Percentiles rank a stretch among this genome's conserved stretches.
These are phyloP conservation scores for Alnus rubra DNA, from an alignment of 306 rosid genomes.

Conservation along the genomic window DNA sequence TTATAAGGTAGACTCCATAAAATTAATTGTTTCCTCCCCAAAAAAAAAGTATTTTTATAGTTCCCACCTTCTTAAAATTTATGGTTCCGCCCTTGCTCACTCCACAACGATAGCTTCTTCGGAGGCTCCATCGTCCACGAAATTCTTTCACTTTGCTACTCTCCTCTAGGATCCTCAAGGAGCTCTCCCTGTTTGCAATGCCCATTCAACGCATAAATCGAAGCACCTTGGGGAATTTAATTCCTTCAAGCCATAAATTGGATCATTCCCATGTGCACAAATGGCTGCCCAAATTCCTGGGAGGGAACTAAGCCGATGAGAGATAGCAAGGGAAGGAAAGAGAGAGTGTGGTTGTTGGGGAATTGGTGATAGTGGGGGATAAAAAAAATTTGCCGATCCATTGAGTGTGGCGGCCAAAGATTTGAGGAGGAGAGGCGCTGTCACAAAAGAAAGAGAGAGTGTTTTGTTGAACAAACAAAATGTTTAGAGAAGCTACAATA, in stretches of 20 bases:
- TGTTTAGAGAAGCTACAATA: too few species aligned
- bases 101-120: slow-evolving; percentile 36
- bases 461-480: too few species aligned
- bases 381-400: too few species aligned
- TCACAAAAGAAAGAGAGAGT: too few species aligned
- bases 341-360: slow-evolving; percentile 63
- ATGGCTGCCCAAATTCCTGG: slow-evolving; percentile 71
- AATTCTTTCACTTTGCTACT: slow-evolving; percentile 28
- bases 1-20: too few species aligned
- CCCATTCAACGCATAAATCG: slow-evolving; percentile 36
- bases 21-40: too few species aligned
- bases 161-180: slow-evolving; percentile 44
- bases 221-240: not conserved
- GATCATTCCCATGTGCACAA: slow-evolving; percentile 47
- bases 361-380: slow-evolving; percentile 10
- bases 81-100: not conserved
- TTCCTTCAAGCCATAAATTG: not conserved
- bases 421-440: too few species aligned
- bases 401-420: too few species aligned
- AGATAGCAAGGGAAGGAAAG: slow-evolving; percentile 18
- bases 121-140: slow-evolving; percentile 43
- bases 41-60: too few species aligned
- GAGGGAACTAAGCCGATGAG: not conserved
- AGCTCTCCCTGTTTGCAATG: slow-evolving; percentile 47
- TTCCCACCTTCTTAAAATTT: too few species aligned